Percentiles rank a stretch among this genome's conserved stretches.
Conservation (phyloP, 2,329 filamentous ascomycete genomes). For the Colletotrichum lindemuthianum region DNA sequence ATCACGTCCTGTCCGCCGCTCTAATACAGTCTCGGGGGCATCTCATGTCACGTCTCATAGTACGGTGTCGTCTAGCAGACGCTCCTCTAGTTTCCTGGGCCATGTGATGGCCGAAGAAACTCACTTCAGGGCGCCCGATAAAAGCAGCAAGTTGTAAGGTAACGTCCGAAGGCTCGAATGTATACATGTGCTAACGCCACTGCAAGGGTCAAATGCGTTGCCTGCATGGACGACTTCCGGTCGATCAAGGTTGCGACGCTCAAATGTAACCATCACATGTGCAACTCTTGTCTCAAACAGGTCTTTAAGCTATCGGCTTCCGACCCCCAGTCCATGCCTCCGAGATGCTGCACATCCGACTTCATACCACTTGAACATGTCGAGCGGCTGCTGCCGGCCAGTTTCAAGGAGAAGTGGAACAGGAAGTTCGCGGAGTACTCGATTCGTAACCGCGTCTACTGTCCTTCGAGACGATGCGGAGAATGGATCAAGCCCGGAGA, state of each 20-base stretch:
- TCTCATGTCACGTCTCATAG: conserved; percentile 37
- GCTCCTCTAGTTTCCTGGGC: conserved; percentile 22
- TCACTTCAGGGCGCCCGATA: conserved; percentile 39
- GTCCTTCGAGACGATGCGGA: conserved; percentile 76
- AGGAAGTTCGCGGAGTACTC: conserved; percentile 81
- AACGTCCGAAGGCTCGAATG: not conserved
- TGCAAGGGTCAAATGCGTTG: conserved; percentile 74
- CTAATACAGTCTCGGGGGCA: conserved; percentile 29
- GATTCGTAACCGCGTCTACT: conserved; percentile 80
- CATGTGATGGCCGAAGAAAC: conserved; percentile 19
- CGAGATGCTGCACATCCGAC: conserved; percentile 79
- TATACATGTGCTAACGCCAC: conserved; percentile 30
- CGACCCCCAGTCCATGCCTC: conserved; percentile 86
- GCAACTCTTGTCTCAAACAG: conserved; percentile 77
- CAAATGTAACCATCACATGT: conserved; percentile 84
- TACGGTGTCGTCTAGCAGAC: conserved; percentile 32
- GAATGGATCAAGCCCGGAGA: conserved; percentile 82
- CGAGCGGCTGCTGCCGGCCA: conserved; percentile 75
- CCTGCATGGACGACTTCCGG: conserved; percentile 76
- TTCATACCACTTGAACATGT: conserved; percentile 81
- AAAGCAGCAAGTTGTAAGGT: conserved; percentile 43
- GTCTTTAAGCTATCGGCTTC: conserved; percentile 80
- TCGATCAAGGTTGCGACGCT: conserved; percentile 74
- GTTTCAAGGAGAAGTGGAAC: conserved; percentile 85
- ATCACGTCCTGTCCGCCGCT: conserved; percentile 20